Base-by-base conservation (phyloP, 805 yeast species). In the Candida mattraensis region DNA sequence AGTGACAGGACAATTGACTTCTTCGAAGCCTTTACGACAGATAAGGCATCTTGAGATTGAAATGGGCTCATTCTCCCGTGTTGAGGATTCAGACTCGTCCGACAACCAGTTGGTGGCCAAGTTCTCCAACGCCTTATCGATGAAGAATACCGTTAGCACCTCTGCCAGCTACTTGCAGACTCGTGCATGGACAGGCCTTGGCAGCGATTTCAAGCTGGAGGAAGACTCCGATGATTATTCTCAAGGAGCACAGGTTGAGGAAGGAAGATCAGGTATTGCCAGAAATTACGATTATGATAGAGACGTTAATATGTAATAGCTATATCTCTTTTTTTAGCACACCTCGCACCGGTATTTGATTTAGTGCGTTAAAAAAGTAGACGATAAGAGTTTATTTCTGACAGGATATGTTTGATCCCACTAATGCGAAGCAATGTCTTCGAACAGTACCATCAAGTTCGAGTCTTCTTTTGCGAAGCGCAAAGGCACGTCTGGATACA, bases 221-320 rank as follows among this genome's bases (percentile, higher is more conserved):
- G 61, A 56, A 2, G 64, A 61, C 7, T 66, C 61, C 1, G 68
- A 60, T 5, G 76, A 65, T 33, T 46, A 39, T 14, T 68, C 65
- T 30, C 77, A 72, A n/a, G 96, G 94, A 24, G 95, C 97, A 0
- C 58, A 69, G 0, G 72, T 87, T 0, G 95, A 88, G 54, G 80
- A 82, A 45, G 99, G 99, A 1, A 69, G 82, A 30, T 69, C 75
- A 2, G 99, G 99, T 24, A 76, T 91, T 37, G 99, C 99, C 2
- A 70, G 98, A 47, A 95, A 93, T 2, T 93, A 91, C 51, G 73
- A 68, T 28, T 64, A 57, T 34, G 76, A 71, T 46, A 53, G 45
- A 35, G 46, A 34, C 18, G 28, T 39, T 11, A 30, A 26, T 10
- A 20, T 26, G 7, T 18, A 13, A 10, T 20, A 18, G 15, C n/a